These are phyloP conservation scores for Cystobasidium onofrii DNA, from an alignment of 768 basidiomycete genomes.

Conservation along the genomic window DNA sequence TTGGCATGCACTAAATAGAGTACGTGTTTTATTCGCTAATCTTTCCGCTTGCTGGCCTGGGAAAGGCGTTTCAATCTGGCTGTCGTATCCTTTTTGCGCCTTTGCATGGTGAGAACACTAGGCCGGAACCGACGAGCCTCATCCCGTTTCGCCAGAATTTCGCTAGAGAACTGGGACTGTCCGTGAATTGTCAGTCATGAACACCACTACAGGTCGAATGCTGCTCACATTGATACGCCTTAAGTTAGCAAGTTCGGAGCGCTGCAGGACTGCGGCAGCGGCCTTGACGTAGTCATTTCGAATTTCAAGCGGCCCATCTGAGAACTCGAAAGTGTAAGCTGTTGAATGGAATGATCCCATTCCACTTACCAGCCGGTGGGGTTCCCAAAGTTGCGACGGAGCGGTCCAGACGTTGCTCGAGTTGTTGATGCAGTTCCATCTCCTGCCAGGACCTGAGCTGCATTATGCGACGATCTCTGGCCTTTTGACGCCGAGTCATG, in stretches of 20 bases:
- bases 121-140: neutral
- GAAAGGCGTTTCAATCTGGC: neutral
- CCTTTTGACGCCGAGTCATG: conserved; percentile 53
- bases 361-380: neutral
- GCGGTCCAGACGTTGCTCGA: neutral
- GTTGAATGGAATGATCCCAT: neutral
- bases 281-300: neutral
- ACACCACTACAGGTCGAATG: neutral
- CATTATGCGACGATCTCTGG: conserved; percentile 51
- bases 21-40: too few species aligned
- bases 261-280: neutral
- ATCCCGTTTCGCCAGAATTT: neutral
- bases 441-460: neutral
- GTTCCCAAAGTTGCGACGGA: too few species aligned
- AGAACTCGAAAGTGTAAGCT: too few species aligned
- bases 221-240: neutral
- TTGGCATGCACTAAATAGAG: too few species aligned
- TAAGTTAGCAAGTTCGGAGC: neutral
- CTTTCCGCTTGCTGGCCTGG: neutral
- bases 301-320: too few species aligned
- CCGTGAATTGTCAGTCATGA: neutral
- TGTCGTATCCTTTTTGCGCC: neutral
- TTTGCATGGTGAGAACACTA: neutral
- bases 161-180: neutral
- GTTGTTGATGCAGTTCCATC: conserved; percentile 1